phyloP scores from a whole-genome alignment of 805 yeast species.

The Gaillardinia entomophila region DNA sequence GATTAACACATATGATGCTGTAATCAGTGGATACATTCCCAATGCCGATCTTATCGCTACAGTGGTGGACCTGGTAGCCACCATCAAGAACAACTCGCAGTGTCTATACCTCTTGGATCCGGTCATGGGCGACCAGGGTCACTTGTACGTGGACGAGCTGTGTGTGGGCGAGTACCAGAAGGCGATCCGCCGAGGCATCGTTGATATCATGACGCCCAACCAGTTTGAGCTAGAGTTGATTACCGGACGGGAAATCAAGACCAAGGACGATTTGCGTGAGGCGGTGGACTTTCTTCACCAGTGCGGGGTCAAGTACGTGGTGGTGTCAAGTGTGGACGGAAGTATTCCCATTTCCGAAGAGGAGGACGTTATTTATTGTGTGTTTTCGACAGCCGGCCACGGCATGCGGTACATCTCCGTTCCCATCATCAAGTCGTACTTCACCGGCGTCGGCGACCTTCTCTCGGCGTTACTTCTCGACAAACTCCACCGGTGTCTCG shows the following conservation, averaged over 20 bases:
- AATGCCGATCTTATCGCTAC: conserved; percentile 45
- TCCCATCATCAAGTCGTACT: conserved; percentile 68
- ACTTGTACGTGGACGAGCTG: conserved; percentile 52
- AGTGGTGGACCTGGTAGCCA: background rate
- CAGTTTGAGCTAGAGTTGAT: conserved; percentile 82
- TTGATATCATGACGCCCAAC: conserved; percentile 83
- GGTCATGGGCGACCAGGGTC: conserved; percentile 77
- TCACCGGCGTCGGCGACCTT: conserved; percentile 93
- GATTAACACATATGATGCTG: conserved; percentile 38
- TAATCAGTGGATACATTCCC: conserved; percentile 67
- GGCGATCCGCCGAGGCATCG: conserved; percentile 25
- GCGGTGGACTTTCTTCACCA: conserved; percentile 50
- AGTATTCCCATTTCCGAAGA: conserved; percentile 6
- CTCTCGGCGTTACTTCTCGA: conserved; percentile 77
- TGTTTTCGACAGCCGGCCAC: conserved; percentile 10
- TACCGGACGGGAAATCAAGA: conserved; percentile 43
- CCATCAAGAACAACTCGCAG: conserved; percentile 13
- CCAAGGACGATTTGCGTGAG: conserved; percentile 27
- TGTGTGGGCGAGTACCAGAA: conserved; percentile 30
- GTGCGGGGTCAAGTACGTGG: conserved; percentile 53
- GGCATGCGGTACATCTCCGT: conserved; percentile 30
- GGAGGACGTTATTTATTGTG: conserved; percentile 20
- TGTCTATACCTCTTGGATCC: conserved; percentile 64
- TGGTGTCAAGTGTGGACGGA: conserved; percentile 52
- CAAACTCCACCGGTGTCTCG: conserved; percentile 35